These are phyloP conservation scores for Euphrasia confusa DNA, from an alignment of 257 asterid species.

Conservation along the genomic window DNA sequence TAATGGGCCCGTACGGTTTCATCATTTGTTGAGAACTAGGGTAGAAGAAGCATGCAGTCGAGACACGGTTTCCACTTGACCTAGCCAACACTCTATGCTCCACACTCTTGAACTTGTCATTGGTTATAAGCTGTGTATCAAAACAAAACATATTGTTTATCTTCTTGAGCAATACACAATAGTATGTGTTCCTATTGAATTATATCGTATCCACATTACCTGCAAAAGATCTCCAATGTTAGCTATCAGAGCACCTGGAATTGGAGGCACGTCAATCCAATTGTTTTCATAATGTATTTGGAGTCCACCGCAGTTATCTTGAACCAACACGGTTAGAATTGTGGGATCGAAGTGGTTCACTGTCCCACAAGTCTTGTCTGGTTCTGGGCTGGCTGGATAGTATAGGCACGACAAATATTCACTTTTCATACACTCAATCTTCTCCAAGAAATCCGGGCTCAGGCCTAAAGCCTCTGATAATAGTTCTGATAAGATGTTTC, in stretches of 20 bases:
- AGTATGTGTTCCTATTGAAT: no score
- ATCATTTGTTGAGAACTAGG: constrained; percentile 38
- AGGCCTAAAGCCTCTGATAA: constrained; percentile 67
- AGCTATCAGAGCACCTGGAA: constrained; percentile 55
- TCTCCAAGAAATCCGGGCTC: constrained; percentile 30
- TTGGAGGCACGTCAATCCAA: constrained; percentile 70
- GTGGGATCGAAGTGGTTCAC: constrained; percentile 61
- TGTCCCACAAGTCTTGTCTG: constrained; percentile 48
- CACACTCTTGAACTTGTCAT: constrained; percentile 72
- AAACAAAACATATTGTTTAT: not conserved
- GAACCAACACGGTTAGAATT: constrained; percentile 46
- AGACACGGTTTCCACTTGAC: constrained; percentile 45
- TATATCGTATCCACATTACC: constrained; percentile 26
- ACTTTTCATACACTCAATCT: constrained; percentile 46
- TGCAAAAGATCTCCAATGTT: constrained; percentile 75
- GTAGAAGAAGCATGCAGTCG: constrained; percentile 63
- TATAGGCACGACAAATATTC: constrained; percentile 48
- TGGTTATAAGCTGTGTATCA: constrained; percentile 31
- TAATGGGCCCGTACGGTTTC: constrained; percentile 46
- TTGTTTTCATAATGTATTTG: constrained; percentile 45
- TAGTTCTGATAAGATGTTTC: constrained; percentile 41
- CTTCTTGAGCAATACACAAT: no score
- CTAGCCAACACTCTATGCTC: constrained; percentile 63
- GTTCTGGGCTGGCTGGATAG: constrained; percentile 74
- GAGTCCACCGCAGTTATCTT: constrained; percentile 66